These are phyloP conservation scores for Epichloe uncinata DNA, from an alignment of 2,329 filamentous ascomycete species.

Conservation along the genomic window DNA sequence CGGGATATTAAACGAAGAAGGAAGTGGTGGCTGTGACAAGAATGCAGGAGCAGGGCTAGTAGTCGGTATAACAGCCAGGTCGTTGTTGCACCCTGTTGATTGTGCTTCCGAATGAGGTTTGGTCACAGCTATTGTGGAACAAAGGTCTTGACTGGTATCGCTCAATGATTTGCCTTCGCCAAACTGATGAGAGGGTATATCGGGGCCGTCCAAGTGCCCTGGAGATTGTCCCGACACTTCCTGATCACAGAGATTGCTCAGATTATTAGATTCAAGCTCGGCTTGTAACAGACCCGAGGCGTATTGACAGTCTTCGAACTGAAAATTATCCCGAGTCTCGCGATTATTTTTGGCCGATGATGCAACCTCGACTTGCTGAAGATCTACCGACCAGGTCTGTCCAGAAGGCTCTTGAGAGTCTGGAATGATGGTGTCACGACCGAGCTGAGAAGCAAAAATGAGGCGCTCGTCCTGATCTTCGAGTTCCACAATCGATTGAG, in stretches of 20 bases:
- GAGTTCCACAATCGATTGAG: conserved; percentile 21
- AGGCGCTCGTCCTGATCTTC: conserved; percentile 22
- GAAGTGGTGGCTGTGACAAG: conserved; percentile 6
- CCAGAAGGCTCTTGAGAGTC: conserved; percentile 29
- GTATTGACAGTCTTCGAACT: not conserved
- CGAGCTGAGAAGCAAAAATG: conserved; percentile 18
- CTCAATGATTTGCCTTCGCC: conserved; percentile 2
- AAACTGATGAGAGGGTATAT: conserved; percentile 15
- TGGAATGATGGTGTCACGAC: conserved; percentile 27
- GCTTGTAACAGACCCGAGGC: not conserved
- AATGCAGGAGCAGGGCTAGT: conserved; percentile 6
- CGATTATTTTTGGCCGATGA: not conserved
- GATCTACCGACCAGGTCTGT: conserved; percentile 10
- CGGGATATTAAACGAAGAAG: not conserved
- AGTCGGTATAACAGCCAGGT: not conserved
- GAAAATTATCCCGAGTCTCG: not conserved
- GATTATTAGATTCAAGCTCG: not conserved
- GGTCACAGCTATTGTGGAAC: not conserved
- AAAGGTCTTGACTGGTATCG: not conserved
- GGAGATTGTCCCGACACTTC: not conserved
- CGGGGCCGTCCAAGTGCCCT: not conserved
- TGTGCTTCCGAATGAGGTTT: not conserved
- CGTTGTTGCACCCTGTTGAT: not conserved
- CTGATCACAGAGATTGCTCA: not conserved
- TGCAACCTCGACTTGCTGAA: not conserved